A percentile compares a stretch with the other conserved stretches of the same genome.
These are phyloP conservation scores for Rosa multiflora DNA, from an alignment of 306 rosid genomes.

Conservation along the genomic window DNA sequence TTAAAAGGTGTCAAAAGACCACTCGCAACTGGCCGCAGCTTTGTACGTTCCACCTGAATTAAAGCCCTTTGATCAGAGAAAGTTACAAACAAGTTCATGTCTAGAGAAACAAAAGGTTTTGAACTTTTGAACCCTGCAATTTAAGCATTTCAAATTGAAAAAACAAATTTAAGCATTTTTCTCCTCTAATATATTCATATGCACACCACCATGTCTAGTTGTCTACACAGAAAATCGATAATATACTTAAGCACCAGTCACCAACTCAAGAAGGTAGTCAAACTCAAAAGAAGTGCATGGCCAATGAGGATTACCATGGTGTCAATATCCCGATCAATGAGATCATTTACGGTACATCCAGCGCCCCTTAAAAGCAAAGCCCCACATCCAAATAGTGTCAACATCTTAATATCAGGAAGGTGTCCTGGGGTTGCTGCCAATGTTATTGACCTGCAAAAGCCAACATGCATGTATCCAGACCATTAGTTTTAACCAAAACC, in stretches of 20 bases:
- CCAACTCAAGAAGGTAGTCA: neutral
- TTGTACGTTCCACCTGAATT: conserved; percentile 90
- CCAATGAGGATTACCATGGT: conserved; percentile 42
- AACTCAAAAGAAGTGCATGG: conserved; percentile 3
- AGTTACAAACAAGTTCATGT: neutral
- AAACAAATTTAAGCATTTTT: no score
- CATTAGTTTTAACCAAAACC: neutral
- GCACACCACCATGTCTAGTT: neutral
- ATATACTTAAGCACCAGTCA: neutral
- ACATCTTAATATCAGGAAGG: conserved; percentile 77
- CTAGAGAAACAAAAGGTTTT: neutral
- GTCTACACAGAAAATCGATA: neutral
- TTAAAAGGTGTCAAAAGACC: conserved; percentile 83
- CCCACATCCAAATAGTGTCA: conserved; percentile 74
- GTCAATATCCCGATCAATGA: conserved; percentile 84
- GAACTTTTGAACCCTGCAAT: neutral
- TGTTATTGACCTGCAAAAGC: conserved; percentile 67
- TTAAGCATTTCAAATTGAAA: neutral
- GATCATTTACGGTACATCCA: conserved; percentile 87
- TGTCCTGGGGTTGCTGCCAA: conserved; percentile 77
- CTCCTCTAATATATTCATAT: neutral
- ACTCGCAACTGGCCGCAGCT: conserved; percentile 86
- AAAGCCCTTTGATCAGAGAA: conserved; percentile 16
- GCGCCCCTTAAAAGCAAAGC: conserved; percentile 89
- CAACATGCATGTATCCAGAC: conserved; percentile 7